Evolutionary conservation across 768 basidiomycete species (phyloP).

Genomic region (Rhizopogon vinicolor): DNA sequence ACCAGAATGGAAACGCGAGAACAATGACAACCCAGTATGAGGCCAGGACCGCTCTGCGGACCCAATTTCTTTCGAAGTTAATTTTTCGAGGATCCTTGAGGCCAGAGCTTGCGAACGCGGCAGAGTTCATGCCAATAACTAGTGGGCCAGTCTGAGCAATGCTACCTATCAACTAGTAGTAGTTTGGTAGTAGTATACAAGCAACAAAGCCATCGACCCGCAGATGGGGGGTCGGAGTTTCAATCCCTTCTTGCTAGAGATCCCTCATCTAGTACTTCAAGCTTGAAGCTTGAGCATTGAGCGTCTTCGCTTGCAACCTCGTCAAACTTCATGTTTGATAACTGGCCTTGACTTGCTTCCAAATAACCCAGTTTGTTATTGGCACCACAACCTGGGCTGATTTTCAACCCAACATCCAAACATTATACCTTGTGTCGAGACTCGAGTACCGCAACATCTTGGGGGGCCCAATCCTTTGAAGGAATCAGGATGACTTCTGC

Average conservation of each 20-base stretch:
- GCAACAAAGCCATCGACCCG: not conserved
- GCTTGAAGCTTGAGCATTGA: not conserved
- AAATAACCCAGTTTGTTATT: conserved; percentile 5
- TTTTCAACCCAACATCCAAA: conserved; percentile 2
- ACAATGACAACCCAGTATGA: conserved; percentile 80
- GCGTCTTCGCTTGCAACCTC: not conserved
- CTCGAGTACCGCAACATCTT: not conserved
- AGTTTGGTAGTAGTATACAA: not conserved
- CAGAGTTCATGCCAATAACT: conserved; percentile 15
- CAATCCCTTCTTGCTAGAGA: conserved; percentile 12
- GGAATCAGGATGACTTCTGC: conserved; percentile 13
- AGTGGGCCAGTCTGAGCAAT: no score
- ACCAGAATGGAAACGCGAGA: conserved; percentile 87
- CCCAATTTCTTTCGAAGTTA: conserved; percentile 44
- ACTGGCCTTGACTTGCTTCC: conserved; percentile 11
- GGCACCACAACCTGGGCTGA: conserved; percentile 1
- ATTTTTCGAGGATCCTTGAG: conserved; percentile 45
- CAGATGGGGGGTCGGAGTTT: conserved; percentile 25
- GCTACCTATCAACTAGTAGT: no score
- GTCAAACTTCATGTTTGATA: not conserved
- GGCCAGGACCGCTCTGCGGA: conserved; percentile 57
- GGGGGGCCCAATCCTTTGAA: not conserved
- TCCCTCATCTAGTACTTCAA: conserved; percentile 16
- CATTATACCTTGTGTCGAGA: not conserved
- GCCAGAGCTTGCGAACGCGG: conserved; percentile 9